Conservation (phyloP, 345 rosid genomes). For the Populus euphratica region DNA sequence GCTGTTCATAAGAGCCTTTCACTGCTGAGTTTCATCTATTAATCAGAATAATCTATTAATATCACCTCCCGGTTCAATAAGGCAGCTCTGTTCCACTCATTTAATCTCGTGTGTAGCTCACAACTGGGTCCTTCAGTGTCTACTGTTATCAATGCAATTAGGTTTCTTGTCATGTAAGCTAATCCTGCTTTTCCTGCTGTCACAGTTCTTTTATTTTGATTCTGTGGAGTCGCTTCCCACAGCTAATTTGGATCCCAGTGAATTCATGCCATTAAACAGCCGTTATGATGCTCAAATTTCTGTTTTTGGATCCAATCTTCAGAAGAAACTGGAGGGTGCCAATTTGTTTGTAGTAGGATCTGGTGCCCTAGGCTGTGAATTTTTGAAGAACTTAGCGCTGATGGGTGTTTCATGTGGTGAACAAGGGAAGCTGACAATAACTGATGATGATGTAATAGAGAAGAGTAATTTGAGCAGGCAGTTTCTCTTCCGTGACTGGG, state of each 20-base stretch:
- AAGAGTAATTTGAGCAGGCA: slow-evolving; percentile 99
- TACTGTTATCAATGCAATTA: not conserved
- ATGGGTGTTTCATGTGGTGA: slow-evolving; percentile 93
- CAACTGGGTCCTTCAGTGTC: not conserved
- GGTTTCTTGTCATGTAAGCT: not conserved
- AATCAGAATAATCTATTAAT: not conserved
- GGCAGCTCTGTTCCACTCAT: not conserved
- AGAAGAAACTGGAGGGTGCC: slow-evolving; percentile 88
- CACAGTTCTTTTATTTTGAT: slow-evolving; percentile 93
- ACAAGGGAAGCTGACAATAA: slow-evolving; percentile 75
- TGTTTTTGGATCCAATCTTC: slow-evolving; percentile 86
- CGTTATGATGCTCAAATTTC: slow-evolving; percentile 98
- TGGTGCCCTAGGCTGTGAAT: slow-evolving; percentile 98
- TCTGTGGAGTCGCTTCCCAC: slow-evolving; percentile 89
- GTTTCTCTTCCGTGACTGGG: slow-evolving; percentile 98
- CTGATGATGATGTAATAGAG: slow-evolving; percentile 99
- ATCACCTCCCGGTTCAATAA: not conserved
- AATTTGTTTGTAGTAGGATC: slow-evolving; percentile 80
- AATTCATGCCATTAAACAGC: slow-evolving; percentile 61
- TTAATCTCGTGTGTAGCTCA: not conserved
- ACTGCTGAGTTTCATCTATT: not conserved
- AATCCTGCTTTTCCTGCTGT: not conserved
- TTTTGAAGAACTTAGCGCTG: slow-evolving; percentile 83
- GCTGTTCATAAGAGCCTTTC: not conserved
- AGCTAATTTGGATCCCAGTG: slow-evolving; percentile 64